Percentiles rank a stretch among this genome's conserved stretches.
phyloP scores from a whole-genome alignment of 1,284 basidiomycete genomes.

The Naganishia sp. region DNA sequence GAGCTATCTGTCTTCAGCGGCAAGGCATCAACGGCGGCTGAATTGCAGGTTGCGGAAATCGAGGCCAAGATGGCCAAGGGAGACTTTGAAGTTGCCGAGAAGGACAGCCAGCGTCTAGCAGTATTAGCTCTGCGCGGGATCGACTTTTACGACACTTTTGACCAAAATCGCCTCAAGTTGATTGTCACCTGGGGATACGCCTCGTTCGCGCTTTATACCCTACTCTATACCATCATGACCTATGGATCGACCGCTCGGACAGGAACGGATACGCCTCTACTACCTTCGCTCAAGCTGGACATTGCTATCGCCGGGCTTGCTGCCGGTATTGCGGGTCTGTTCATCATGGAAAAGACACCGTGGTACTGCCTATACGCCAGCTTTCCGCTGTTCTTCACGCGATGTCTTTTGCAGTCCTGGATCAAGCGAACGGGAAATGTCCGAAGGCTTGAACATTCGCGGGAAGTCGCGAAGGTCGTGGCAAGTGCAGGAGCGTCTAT shows the following conservation, averaged over 20 bases:
- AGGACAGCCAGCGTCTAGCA: conserved; percentile 62
- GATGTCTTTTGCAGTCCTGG: conserved; percentile 3
- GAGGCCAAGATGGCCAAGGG: conserved; percentile 35
- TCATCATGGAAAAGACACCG: conserved; percentile 55
- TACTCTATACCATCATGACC: conserved; percentile 41
- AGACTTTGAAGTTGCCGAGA: conserved; percentile 60
- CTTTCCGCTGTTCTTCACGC: conserved; percentile 69
- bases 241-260: conserved; percentile 6
- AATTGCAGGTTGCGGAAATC: background rate
- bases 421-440: too few species aligned
- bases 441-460: too few species aligned
- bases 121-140: conserved; percentile 65
- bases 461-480: background rate
- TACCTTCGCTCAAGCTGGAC: conserved; percentile 8
- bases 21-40: background rate
- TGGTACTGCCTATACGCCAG: conserved; percentile 74
- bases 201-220: conserved; percentile 64
- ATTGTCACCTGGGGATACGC: conserved; percentile 73
- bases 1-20: conserved; percentile 13
- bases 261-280: background rate
- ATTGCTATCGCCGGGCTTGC: background rate
- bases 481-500: background rate
- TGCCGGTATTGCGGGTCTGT: background rate
- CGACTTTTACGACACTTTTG: conserved; percentile 81
- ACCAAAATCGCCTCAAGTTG: conserved; percentile 68